Conservation (phyloP, 257 asterid species). For the Cordia subcordata region DNA sequence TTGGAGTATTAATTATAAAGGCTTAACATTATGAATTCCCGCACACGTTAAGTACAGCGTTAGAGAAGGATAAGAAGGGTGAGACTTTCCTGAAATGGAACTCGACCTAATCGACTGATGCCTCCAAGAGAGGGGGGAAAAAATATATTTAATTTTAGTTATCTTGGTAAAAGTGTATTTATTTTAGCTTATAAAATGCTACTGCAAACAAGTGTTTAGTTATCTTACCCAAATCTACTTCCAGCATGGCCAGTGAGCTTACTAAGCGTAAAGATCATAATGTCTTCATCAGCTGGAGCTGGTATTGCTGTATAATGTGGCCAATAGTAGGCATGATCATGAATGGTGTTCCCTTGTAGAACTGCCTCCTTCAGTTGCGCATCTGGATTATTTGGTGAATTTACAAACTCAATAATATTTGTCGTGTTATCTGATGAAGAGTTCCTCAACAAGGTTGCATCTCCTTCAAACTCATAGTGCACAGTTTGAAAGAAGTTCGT, state of each 20-base stretch:
- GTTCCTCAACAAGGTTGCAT: slow-evolving; percentile 8
- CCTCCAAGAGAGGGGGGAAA: no score
- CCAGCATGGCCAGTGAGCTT: slow-evolving; percentile 21
- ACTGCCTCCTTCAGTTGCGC: slow-evolving; percentile 11
- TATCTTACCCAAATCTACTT: slow-evolving; percentile 13
- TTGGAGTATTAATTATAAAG: no score
- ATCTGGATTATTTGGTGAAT: slow-evolving; percentile 21
- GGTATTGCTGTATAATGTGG: slow-evolving; percentile 17
- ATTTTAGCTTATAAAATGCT: neutral
- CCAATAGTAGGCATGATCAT: slow-evolving; percentile 26
- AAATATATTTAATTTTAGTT: neutral
- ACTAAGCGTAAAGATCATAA: slow-evolving; percentile 20
- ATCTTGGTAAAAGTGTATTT: neutral
- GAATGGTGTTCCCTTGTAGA: slow-evolving; percentile 1
- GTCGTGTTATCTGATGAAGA: neutral
- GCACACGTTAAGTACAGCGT: no score
- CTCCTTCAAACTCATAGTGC: slow-evolving; percentile 7
- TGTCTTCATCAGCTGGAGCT: slow-evolving; percentile 12
- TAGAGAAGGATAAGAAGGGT: no score
- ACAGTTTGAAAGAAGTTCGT: slow-evolving; percentile 11
- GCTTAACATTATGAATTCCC: no score
- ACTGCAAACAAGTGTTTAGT: neutral
- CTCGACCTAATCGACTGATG: no score
- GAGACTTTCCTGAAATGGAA: no score
- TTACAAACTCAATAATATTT: slow-evolving; percentile 13